These are phyloP conservation scores for Cytospora leucostoma DNA, from an alignment of 2,329 filamentous ascomycete genomes.

Conservation along the genomic window DNA sequence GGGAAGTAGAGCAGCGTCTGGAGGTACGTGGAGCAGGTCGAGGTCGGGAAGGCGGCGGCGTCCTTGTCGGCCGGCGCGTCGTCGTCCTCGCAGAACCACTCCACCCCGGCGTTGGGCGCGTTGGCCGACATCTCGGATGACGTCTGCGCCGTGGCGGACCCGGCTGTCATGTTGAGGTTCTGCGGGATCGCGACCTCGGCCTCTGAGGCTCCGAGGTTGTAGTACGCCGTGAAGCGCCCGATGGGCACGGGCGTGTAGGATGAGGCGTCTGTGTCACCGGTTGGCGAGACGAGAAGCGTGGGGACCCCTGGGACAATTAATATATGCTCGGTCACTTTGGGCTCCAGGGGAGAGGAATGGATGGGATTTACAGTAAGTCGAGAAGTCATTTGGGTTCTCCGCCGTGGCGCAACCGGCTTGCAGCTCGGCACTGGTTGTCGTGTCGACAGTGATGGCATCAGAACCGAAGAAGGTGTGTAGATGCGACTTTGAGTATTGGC, in stretches of 20 bases:
- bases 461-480: constrained; percentile 42
- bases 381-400: constrained; percentile 37
- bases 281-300: constrained; percentile 29
- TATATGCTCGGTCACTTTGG: neutral
- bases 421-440: constrained; percentile 36
- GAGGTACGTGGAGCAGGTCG: constrained; percentile 64
- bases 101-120: constrained; percentile 31
- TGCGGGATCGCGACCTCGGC: constrained; percentile 32
- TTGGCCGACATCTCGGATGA: constrained; percentile 33
- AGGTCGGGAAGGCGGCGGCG: constrained; percentile 70
- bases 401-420: constrained; percentile 34
- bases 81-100: constrained; percentile 32
- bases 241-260: constrained; percentile 25
- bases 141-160: constrained; percentile 44
- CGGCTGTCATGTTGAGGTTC: constrained; percentile 38
- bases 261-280: constrained; percentile 24
- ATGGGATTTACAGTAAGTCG: constrained; percentile 31
- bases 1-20: constrained; percentile 57
- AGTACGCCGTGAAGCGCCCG: constrained; percentile 31
- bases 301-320: constrained; percentile 20
- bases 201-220: constrained; percentile 29
- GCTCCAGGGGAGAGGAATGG: rapidly evolving
- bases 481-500: constrained; percentile 37
- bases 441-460: constrained; percentile 37
- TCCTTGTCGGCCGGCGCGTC: constrained; percentile 59